Base-by-base conservation (phyloP, 2,329 filamentous ascomycete species). In the Venturia nashicola region DNA sequence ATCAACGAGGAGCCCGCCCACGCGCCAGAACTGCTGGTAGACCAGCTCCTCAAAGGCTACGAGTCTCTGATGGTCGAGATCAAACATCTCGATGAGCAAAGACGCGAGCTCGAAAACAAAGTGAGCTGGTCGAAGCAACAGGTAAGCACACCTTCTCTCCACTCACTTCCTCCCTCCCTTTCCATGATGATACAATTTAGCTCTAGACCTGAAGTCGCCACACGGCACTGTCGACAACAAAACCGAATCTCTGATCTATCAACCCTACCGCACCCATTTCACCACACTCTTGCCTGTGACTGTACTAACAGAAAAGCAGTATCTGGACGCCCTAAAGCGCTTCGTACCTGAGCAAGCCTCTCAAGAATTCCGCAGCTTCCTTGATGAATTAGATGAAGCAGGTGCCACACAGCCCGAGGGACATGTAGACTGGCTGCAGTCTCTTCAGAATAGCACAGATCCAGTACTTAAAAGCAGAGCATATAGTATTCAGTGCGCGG, bases 131-230 rank as follows among this genome's bases (percentile, higher is more conserved):
- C 77, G 27, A 77, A 79, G 70, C 74, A 79, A 66, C 79, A 80
- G 76, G 79, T 80, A 73, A 68, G 76, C 67, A 40, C 16, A 59
- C 59, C 36, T 12, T 63, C 61, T 54, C 40, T 66, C 54, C 23
- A 32, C 32, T 62, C 39, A 39, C 18, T 4, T 14, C 16, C 43
- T 46, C 51, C 63, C 61, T 48, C 66, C 66, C 62, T 66, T 67
- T 68, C 68, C 69, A 74, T 78, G 77, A 79, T 77, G 76, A 78
- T 71, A 68, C 72, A 71, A 65, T 69, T 79, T 79, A 80, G 78
- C 77, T 80, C 77, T 80, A 79, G 77, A 80, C 74, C 78, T 80
- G 76, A 73, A 81, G 77, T 73, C 74, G 74, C 71, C 42, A 68
- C 63, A 74, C 74, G 71, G 74, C 75, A 67, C 68, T 79, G 78